Evolutionary conservation across 1,284 basidiomycete genomes (phyloP), one percentile per base, ranked within the genome.

Genomic region (Ceraceosorus guamensis): DNA sequence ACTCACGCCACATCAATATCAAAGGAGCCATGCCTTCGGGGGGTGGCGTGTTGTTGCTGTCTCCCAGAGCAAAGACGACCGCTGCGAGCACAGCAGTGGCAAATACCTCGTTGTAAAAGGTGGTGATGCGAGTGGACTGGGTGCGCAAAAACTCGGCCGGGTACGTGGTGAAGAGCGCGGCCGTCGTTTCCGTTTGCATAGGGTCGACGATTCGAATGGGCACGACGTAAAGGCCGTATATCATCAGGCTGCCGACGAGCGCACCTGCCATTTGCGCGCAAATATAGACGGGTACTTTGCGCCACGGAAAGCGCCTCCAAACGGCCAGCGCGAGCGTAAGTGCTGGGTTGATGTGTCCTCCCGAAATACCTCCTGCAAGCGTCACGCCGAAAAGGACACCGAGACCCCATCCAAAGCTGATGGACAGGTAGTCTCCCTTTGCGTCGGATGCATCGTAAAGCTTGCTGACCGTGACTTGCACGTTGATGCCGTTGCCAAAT

Each of bases 281-380:
- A 51, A 87, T 82, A 70, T 85, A 89, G 67, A 68, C 79, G 0
- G 88, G 88, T 0, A 88, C 87, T 72, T 89, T 89, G 62, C 80
- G 82, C 85, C 85, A 87, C 3, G 88, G 86, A 75, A 89, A 89
- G 53, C 79, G 79, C 57, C 87, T 82, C 68, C 83, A 83, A 6
- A 82, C 79, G 1, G 86, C 87, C 41, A 87, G 67, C 11, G 83
- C 79, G 44, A 88, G 68, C 6, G 87, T 88, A 11, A 57, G 48
- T 24, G 55, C 50, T 7, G 55, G 55, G 34, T 57, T 57, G 50
- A 57, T 47, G 8, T 8, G n/a, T 16, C 46, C 48, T 34, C 48
- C 43, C n/a, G 48, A 50, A 16, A 50, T 32, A n/a, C 49, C 35
- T 8, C 37, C 37, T 41, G 37, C n/a, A 8, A 41, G 43, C 52